phyloP scores from a whole-genome alignment of 208 protist genomes.

The Plasmodiophora brassicae region DNA sequence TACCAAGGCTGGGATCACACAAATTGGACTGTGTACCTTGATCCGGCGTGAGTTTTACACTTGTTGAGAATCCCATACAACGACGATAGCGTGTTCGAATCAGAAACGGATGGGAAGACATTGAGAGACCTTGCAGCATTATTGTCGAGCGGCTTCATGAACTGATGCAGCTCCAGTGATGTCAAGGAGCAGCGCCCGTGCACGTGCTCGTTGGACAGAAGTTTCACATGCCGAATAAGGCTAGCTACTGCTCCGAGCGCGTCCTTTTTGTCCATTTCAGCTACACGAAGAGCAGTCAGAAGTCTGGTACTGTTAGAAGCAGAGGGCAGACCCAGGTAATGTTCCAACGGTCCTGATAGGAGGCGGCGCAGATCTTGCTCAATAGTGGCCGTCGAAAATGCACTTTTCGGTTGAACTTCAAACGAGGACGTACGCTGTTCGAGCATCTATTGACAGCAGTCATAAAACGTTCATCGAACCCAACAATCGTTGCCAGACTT shows the following conservation, averaged over 20 bases:
- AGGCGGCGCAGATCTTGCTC: not conserved
- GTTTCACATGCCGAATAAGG: conserved; percentile 49
- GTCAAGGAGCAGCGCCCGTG: conserved; percentile 43
- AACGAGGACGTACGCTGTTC: not conserved
- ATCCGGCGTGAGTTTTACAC: not conserved
- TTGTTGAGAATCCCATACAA: conserved; percentile 29
- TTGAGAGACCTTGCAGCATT: conserved; percentile 81
- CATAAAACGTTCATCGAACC: not conserved
- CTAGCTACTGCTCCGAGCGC: conserved; percentile 41
- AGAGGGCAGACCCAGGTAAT: not conserved
- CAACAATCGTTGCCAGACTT: not conserved
- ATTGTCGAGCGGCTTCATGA: conserved; percentile 82
- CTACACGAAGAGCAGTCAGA: not conserved
- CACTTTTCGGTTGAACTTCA: not conserved
- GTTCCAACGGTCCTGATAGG: not conserved
- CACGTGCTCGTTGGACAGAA: conserved; percentile 49
- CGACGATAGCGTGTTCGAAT: not conserved
- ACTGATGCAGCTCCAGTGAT: conserved; percentile 58
- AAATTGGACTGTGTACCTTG: no score
- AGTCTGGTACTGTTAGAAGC: not conserved
- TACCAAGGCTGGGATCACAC: no score
- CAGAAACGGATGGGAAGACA: conserved; percentile 62
- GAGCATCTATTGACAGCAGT: not conserved
- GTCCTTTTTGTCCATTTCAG: conserved; percentile 38
- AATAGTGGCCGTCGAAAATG: not conserved